A percentile compares a stretch with the other conserved stretches of the same genome.
Conservation (phyloP, 768 basidiomycete species). For the Heimioporus sp. region DNA sequence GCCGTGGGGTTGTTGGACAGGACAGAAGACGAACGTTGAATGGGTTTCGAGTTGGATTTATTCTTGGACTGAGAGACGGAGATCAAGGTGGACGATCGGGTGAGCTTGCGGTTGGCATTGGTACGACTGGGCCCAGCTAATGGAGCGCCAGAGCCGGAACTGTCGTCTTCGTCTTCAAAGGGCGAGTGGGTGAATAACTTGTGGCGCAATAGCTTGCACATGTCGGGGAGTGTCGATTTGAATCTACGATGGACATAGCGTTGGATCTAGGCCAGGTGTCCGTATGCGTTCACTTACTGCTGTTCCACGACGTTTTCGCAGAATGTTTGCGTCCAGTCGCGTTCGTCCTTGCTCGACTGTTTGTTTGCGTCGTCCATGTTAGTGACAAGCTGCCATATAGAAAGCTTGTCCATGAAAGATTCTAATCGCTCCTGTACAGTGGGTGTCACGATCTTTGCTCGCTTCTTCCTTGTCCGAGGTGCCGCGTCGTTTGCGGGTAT, state of each 20-base stretch:
- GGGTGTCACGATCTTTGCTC: slow-evolving; percentile 21
- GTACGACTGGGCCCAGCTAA: neutral
- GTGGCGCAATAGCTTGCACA: slow-evolving; percentile 55
- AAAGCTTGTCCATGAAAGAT: slow-evolving; percentile 75
- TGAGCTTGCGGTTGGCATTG: slow-evolving; percentile 10
- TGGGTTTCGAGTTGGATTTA: slow-evolving; percentile 4
- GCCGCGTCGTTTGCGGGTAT: slow-evolving; percentile 24
- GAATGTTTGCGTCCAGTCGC: slow-evolving; percentile 77
- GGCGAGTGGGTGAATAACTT: slow-evolving; percentile 69
- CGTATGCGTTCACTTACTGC: slow-evolving; percentile 41
- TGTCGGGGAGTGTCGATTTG: slow-evolving; percentile 46
- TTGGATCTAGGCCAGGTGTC: neutral
- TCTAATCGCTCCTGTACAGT: slow-evolving; percentile 56
- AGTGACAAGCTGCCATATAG: slow-evolving; percentile 66
- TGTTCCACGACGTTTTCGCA: slow-evolving; percentile 65
- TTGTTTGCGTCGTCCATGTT: slow-evolving; percentile 37
- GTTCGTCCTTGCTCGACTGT: slow-evolving; percentile 27
- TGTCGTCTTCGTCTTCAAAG: slow-evolving; percentile 46
- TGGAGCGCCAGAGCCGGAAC: slow-evolving; percentile 13
- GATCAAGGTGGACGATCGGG: slow-evolving; percentile 9
- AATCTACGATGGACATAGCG: slow-evolving; percentile 43
- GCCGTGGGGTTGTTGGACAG: slow-evolving; percentile 14
- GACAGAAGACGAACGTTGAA: slow-evolving; percentile 25
- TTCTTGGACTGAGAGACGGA: slow-evolving; percentile 11
- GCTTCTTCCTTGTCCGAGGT: slow-evolving; percentile 32